phyloP scores from a whole-genome alignment of 805 yeast species.

The Saccharomycopsis guyanensis region DNA sequence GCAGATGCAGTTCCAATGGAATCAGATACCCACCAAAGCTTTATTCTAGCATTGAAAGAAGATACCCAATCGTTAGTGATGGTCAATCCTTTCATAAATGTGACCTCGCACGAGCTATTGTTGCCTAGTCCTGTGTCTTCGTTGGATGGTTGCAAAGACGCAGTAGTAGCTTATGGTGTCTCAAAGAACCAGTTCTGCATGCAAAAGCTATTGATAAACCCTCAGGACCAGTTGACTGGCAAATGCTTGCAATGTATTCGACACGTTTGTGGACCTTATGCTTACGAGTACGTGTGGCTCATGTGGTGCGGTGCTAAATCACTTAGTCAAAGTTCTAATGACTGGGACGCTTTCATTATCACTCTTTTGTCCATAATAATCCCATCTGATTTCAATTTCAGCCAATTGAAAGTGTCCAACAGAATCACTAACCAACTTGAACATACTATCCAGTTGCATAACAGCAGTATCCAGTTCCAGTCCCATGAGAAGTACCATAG shows the following conservation, averaged over 20 bases:
- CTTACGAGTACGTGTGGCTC: conserved; percentile 51
- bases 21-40: conserved; percentile 34
- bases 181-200: conserved; percentile 22
- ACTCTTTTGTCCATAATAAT: conserved; percentile 42
- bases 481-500: conserved; percentile 1
- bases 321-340: conserved; percentile 32
- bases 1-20: conserved; percentile 35
- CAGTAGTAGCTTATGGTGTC: conserved; percentile 24
- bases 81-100: conserved; percentile 50
- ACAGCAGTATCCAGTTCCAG: conserved; percentile 13
- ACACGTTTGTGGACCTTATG: conserved; percentile 49
- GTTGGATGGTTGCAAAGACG: conserved; percentile 24
- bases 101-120: conserved; percentile 24
- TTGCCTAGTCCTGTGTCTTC: conserved; percentile 23
- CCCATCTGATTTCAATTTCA: conserved; percentile 34
- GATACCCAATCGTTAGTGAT: conserved; percentile 31
- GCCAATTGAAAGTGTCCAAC: conserved; percentile 20
- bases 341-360: conserved; percentile 54
- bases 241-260: conserved; percentile 43
- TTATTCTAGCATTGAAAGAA: conserved; percentile 36
- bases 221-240: conserved; percentile 36
- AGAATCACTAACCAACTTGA: conserved; percentile 7
- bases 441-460: neutral
- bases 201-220: conserved; percentile 35
- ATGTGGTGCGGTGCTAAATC: conserved; percentile 53